Conservation (phyloP, 768 basidiomycete species). For the Lactifluus piperatus region DNA sequence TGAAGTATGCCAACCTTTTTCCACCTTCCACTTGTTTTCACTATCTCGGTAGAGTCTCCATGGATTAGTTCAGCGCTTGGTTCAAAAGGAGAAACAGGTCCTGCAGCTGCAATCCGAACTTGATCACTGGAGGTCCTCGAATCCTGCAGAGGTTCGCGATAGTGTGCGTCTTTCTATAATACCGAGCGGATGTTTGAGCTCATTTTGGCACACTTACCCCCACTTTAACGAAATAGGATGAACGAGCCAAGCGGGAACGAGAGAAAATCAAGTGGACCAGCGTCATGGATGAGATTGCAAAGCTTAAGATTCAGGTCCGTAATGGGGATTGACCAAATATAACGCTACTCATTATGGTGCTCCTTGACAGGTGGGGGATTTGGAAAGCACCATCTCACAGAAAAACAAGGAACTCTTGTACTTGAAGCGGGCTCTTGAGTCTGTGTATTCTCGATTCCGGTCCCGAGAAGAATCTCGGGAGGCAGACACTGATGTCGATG, state of each 20-base stretch:
- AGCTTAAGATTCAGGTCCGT: slow-evolving; percentile 58
- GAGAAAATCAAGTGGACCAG: slow-evolving; percentile 65
- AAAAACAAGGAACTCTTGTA: slow-evolving; percentile 71
- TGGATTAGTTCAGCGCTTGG: slow-evolving; percentile 70
- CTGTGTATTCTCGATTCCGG: slow-evolving; percentile 74
- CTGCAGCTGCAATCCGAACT: slow-evolving; percentile 64
- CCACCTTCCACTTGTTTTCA: neutral
- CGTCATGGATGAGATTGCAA: slow-evolving; percentile 65
- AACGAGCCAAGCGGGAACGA: slow-evolving; percentile 65
- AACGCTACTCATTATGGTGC: neutral
- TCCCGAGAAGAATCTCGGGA: slow-evolving; percentile 45
- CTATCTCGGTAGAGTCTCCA: slow-evolving; percentile 44
- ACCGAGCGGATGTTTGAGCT: neutral
- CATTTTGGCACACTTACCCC: neutral
- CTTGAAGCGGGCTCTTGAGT: slow-evolving; percentile 80
- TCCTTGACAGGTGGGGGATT: slow-evolving; percentile 40
- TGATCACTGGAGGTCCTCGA: slow-evolving; percentile 49
- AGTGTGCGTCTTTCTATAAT: slow-evolving; percentile 36
- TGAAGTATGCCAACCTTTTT: slow-evolving; percentile 38
- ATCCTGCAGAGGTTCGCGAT: slow-evolving; percentile 48
- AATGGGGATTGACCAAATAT: neutral
- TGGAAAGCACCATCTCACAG: slow-evolving; percentile 36
- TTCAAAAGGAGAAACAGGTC: slow-evolving; percentile 82
- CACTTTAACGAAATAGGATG: slow-evolving; percentile 41
- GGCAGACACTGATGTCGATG: slow-evolving; percentile 47